Percentiles rank a stretch among this genome's conserved stretches.
Evolutionary conservation across 2,329 filamentous ascomycete species (phyloP).

Genomic region (Tolypocladium tropicale): DNA sequence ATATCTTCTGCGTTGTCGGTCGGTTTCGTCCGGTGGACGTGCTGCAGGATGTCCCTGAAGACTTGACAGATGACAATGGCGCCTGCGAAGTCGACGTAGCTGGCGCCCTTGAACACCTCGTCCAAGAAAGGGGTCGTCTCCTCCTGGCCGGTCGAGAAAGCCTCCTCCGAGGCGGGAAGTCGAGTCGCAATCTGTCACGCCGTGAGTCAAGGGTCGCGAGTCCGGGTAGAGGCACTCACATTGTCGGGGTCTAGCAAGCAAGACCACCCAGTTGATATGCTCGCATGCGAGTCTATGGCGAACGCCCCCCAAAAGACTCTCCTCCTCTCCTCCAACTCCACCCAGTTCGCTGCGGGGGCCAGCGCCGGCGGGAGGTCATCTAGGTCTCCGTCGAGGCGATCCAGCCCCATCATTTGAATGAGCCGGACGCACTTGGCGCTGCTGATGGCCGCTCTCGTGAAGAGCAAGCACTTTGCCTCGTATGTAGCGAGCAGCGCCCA

Average conservation of each 20-base stretch:
- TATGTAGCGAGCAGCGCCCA: constrained; percentile 67
- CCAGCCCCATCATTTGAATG: constrained; percentile 74
- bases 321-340: constrained; percentile 64
- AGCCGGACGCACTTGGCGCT: constrained; percentile 61
- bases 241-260: constrained; percentile 68
- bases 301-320: constrained; percentile 82
- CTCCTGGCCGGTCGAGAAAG: constrained; percentile 57
- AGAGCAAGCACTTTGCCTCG: constrained; percentile 78
- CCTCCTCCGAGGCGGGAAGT: constrained; percentile 69
- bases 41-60: constrained; percentile 72
- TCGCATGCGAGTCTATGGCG: constrained; percentile 73
- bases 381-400: constrained; percentile 58
- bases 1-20: constrained; percentile 66
- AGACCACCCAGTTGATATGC: constrained; percentile 86
- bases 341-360: constrained; percentile 66
- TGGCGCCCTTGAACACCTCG: constrained; percentile 50
- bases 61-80: constrained; percentile 66
- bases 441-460: constrained; percentile 79
- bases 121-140: constrained; percentile 54
- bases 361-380: constrained; percentile 65
- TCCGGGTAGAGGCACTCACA: constrained; percentile 20
- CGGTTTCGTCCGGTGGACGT: constrained; percentile 62
- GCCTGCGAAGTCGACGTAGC: constrained; percentile 61
- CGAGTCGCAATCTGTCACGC: constrained; percentile 56
- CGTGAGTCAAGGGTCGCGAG: background rate